Evolutionary conservation across 192 early-diverging fungal genomes (phyloP).

Genomic region (Backusella tarrabulga): DNA sequence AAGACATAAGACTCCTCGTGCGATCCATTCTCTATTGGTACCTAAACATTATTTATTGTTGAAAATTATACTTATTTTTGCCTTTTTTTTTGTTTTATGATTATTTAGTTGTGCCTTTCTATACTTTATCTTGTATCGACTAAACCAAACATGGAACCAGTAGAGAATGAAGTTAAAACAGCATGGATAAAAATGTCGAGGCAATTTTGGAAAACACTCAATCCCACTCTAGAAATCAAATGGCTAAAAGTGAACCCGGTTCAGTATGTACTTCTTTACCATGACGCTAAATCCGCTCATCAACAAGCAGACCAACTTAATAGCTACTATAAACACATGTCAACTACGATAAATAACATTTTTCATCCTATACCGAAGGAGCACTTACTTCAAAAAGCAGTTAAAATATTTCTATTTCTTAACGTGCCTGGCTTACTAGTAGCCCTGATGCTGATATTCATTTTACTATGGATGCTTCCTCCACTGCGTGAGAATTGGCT

Average conservation of each 20-base stretch:
- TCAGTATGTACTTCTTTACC: conserved; percentile 5
- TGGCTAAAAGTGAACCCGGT: conserved; percentile 24
- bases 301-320: not conserved
- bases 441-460: conserved; percentile 12
- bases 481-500: conserved; percentile 15
- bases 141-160: not conserved
- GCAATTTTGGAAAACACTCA: not conserved
- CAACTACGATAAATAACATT: not conserved
- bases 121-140: not conserved
- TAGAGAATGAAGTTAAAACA: not conserved
- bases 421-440: conserved; percentile 29
- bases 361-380: not conserved
- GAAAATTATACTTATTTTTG: not conserved
- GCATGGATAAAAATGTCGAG: not conserved
- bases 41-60: not conserved
- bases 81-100: not conserved
- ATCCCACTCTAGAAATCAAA: conserved; percentile 20
- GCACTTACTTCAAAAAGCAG: not conserved
- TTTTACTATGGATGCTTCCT: conserved; percentile 30
- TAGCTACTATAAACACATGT: not conserved
- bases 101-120: not conserved
- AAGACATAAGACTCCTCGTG: not conserved
- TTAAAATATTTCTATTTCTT: conserved; percentile 10
- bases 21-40: not conserved
- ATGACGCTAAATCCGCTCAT: not conserved